Percentiles rank a stretch among this genome's conserved stretches.
phyloP scores from a whole-genome alignment of 2,329 filamentous ascomycete genomes.

The Microdochium nivale region DNA sequence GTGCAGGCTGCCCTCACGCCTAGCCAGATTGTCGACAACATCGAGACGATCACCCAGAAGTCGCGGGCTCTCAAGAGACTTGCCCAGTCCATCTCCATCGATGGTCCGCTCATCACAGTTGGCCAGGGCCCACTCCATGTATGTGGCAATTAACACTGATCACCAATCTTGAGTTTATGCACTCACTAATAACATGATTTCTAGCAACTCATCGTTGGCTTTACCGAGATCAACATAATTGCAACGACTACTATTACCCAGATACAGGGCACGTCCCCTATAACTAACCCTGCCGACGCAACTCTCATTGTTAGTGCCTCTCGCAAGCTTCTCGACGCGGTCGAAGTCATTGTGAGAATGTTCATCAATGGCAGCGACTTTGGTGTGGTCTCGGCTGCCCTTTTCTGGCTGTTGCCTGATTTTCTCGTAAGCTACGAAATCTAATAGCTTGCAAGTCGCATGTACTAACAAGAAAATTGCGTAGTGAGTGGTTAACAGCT shows the following conservation, averaged over 20 bases:
- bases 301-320: slow-evolving; percentile 16
- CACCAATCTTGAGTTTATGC: neutral
- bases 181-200: neutral
- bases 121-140: slow-evolving; percentile 22
- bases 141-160: no score
- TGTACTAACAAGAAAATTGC: neutral
- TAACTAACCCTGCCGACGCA: slow-evolving; percentile 6
- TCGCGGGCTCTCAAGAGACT: slow-evolving; percentile 15
- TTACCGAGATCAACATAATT: slow-evolving; percentile 18
- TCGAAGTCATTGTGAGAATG: slow-evolving; percentile 22
- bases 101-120: slow-evolving; percentile 13
- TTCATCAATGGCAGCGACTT: slow-evolving; percentile 26
- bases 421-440: slow-evolving; percentile 12
- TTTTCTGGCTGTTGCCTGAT: slow-evolving; percentile 16
- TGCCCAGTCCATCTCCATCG: slow-evolving; percentile 17
- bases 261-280: slow-evolving; percentile 9
- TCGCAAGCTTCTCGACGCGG: slow-evolving; percentile 18
- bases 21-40: slow-evolving; percentile 12
- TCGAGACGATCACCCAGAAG: slow-evolving; percentile 13
- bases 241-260: slow-evolving; percentile 5
- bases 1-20: slow-evolving; percentile 7
- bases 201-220: slow-evolving; percentile 16
- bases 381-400: no score
- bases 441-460: no score
- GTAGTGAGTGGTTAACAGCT: slow-evolving; percentile 9